phyloP scores from a whole-genome alignment of 306 rosid genomes.

The Herpetospermum pedunculosum region DNA sequence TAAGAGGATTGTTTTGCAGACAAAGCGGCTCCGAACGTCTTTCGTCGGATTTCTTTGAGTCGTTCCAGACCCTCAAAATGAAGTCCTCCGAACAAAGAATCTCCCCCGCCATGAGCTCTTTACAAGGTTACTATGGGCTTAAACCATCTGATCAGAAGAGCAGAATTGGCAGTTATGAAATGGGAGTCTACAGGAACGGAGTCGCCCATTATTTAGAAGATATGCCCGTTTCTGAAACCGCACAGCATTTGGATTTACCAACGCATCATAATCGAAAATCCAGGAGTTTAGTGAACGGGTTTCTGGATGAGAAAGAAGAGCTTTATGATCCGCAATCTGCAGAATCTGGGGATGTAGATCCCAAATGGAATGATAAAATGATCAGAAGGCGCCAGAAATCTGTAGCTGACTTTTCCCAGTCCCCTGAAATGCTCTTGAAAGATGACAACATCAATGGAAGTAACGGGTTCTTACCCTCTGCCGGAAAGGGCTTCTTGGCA shows the following conservation, averaged over 20 bases:
- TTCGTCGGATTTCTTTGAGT: constrained; percentile 38
- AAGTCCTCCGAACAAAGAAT: constrained; percentile 33
- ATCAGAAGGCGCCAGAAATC: constrained; percentile 59
- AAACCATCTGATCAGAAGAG: constrained; percentile 26
- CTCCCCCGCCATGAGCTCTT: constrained; percentile 64
- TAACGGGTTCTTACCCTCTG: constrained; percentile 41
- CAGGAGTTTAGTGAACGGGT: constrained; percentile 43
- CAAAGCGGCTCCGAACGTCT: constrained; percentile 19
- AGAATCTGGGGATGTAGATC: constrained; percentile 25
- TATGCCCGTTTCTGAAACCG: constrained; percentile 9
- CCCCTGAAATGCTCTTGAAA: constrained; percentile 55
- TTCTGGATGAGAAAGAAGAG: constrained; percentile 43
- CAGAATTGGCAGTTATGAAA: constrained; percentile 22
- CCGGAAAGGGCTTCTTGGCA: constrained; percentile 50
- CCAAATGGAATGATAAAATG: constrained; percentile 35
- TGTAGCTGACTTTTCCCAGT: constrained; percentile 38
- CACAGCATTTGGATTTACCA: constrained; percentile 12
- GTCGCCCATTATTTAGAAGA: constrained; percentile 30
- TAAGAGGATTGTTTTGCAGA: constrained; percentile 21
- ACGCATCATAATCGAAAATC: constrained; percentile 39
- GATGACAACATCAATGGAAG: constrained; percentile 33
- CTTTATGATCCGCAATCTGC: constrained; percentile 10
- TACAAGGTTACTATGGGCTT: constrained; percentile 73
- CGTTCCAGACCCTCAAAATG: constrained; percentile 41
- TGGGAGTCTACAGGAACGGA: constrained; percentile 22